A percentile compares a stretch with the other conserved stretches of the same genome.
These are phyloP conservation scores for Arthrinium phaeospermum DNA, from an alignment of 2,329 filamentous ascomycete species.

Conservation along the genomic window DNA sequence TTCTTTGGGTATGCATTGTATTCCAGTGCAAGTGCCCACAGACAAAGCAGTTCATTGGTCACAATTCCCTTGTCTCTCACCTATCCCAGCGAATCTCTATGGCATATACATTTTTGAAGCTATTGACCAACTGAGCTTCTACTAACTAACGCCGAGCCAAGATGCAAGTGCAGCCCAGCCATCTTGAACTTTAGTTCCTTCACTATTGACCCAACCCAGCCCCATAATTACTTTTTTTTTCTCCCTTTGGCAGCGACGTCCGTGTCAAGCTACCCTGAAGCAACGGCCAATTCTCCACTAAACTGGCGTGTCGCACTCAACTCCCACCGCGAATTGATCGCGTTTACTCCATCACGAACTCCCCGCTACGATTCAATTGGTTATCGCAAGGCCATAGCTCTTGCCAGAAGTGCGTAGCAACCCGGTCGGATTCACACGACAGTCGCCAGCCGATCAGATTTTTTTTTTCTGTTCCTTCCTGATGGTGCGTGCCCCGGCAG, in stretches of 20 bases:
- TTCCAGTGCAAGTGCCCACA: too few species aligned
- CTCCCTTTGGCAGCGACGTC: neutral
- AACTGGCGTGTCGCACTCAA: slow-evolving; percentile 2
- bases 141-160: neutral
- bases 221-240: neutral
- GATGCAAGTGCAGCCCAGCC: neutral
- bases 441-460: neutral
- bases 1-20: neutral
- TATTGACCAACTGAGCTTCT: neutral
- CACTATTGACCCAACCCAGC: neutral
- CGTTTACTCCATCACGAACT: slow-evolving; percentile 14
- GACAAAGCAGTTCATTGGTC: neutral
- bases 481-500: neutral
- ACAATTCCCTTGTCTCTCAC: too few species aligned
- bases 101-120: neutral
- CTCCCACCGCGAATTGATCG: slow-evolving; percentile 2
- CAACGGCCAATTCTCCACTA: neutral
- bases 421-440: neutral
- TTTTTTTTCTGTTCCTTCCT: neutral
- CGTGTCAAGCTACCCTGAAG: neutral
- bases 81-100: too few species aligned
- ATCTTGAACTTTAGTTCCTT: neutral
- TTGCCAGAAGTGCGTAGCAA: neutral
- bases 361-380: slow-evolving; percentile 6
- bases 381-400: slow-evolving; percentile 4